A percentile compares a stretch with the other conserved stretches of the same genome.
phyloP scores from a whole-genome alignment of 768 basidiomycete genomes.

The Flagelloscypha sp. region DNA sequence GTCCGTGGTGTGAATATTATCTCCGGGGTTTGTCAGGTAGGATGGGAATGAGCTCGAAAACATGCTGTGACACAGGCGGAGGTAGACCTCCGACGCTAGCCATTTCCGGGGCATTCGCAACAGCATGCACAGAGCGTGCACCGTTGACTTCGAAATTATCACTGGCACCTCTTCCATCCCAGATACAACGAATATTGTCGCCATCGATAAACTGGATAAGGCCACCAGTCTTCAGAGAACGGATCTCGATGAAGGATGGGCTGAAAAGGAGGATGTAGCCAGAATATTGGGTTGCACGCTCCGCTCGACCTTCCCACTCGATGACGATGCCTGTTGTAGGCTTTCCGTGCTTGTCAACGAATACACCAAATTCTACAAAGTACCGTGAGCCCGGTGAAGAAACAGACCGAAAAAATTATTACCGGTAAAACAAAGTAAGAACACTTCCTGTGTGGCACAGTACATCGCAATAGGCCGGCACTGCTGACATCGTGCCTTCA shows the following conservation, averaged over 20 bases:
- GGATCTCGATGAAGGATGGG: slow-evolving; percentile 82
- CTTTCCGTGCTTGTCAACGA: slow-evolving; percentile 87
- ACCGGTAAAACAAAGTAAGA: slow-evolving; percentile 87
- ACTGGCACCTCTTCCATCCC: slow-evolving; percentile 72
- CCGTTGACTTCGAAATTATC: no score
- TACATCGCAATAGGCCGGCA: slow-evolving; percentile 87
- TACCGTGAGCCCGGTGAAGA: neutral
- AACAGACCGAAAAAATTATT: slow-evolving; percentile 14
- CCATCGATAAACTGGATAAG: slow-evolving; percentile 79
- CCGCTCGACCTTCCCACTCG: slow-evolving; percentile 95
- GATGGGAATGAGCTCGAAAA: no score
- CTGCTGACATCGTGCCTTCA: slow-evolving; percentile 70
- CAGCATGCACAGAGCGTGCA: no score
- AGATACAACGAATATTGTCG: slow-evolving; percentile 75
- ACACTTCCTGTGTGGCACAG: slow-evolving; percentile 78
- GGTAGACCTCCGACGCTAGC: no score
- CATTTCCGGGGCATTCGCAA: no score
- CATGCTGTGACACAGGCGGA: no score
- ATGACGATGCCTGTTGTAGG: slow-evolving; percentile 63
- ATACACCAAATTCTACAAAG: slow-evolving; percentile 80
- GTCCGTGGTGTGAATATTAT: no score
- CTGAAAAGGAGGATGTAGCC: slow-evolving; percentile 88
- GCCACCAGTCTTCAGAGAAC: slow-evolving; percentile 73
- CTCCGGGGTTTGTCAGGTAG: no score
- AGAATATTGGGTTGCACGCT: slow-evolving; percentile 81